phyloP scores from a whole-genome alignment of 139 green algal genomes.

The Nannochloris sp. region DNA sequence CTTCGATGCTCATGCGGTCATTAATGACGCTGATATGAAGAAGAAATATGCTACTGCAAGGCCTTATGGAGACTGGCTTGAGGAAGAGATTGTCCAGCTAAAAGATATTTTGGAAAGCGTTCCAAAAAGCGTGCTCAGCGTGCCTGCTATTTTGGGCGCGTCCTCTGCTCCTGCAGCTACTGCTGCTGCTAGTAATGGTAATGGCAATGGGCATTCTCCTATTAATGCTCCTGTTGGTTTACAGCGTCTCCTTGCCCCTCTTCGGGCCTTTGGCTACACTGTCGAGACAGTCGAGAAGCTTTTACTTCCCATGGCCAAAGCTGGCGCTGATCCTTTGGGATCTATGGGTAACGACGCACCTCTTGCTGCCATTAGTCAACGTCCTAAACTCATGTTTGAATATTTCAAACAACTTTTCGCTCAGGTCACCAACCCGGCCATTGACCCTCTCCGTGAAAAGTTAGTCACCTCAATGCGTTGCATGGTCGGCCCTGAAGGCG shows the following conservation, averaged over 20 bases:
- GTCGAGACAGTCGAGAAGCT: conserved; percentile 84
- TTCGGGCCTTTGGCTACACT: conserved; percentile 73
- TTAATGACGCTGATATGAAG: conserved; percentile 74
- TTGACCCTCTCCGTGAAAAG: conserved; percentile 92
- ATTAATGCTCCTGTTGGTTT: conserved; percentile 17
- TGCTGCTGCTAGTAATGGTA: conserved; percentile 31
- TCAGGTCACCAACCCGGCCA: conserved; percentile 94
- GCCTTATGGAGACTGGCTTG: conserved; percentile 85
- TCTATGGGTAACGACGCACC: conserved; percentile 95
- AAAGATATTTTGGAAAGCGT: conserved; percentile 45
- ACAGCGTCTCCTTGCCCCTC: conserved; percentile 17
- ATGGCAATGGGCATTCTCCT: conserved; percentile 2
- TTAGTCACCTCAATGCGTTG: conserved; percentile 85
- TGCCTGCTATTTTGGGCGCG: conserved; percentile 15
- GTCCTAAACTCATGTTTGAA: conserved; percentile 78
- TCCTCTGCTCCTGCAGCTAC: neutral
- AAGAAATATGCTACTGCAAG: conserved; percentile 48
- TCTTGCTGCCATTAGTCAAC: conserved; percentile 70
- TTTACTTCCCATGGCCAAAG: conserved; percentile 81
- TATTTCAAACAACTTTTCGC: conserved; percentile 99
- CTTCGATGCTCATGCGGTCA: conserved; percentile 79
- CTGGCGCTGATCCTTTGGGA: conserved; percentile 78
- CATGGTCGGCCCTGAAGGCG: conserved; percentile 88
- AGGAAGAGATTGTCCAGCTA: conserved; percentile 59
- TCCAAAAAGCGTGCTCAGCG: conserved; percentile 1